Evolutionary conservation across 1,284 basidiomycete genomes (phyloP).

Genomic region (Lentinula novae-zelandiae): DNA sequence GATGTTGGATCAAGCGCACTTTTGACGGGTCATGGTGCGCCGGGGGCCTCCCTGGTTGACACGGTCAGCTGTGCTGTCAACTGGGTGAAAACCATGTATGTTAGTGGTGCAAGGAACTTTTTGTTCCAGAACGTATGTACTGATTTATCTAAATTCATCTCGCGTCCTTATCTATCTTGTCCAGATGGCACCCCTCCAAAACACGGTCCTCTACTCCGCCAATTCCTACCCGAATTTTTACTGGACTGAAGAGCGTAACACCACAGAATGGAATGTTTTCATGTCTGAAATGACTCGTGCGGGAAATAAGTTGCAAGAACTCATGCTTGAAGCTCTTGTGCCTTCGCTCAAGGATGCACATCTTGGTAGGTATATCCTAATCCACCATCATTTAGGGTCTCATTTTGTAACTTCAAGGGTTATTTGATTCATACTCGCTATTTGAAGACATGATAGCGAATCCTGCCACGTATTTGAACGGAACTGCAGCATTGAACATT

Average conservation of each 20-base stretch:
- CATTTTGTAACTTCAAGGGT: conserved; percentile 24
- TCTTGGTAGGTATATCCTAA: conserved; percentile 23
- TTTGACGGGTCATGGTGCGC: conserved; percentile 29
- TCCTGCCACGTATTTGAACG: conserved; percentile 51
- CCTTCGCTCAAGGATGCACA: conserved; percentile 30
- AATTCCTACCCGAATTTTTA: conserved; percentile 39
- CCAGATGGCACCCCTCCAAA: conserved; percentile 47
- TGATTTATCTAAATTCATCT: not conserved
- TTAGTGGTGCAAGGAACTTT: conserved; percentile 40
- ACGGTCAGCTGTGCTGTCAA: conserved; percentile 38
- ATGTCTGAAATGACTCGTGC: conserved; percentile 41
- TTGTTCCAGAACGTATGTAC: conserved; percentile 41
- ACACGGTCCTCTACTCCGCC: conserved; percentile 36
- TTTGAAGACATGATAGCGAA: conserved; percentile 51
- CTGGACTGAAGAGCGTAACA: conserved; percentile 41
- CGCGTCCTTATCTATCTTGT: not conserved
- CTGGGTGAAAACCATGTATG: conserved; percentile 39
- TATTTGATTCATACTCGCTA: conserved; percentile 51
- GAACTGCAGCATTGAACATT: conserved; percentile 53
- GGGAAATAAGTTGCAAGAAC: conserved; percentile 38
- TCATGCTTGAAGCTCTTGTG: conserved; percentile 38
- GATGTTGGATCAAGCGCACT: conserved; percentile 38
- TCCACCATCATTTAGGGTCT: not conserved
- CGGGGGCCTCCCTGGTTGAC: conserved; percentile 34
- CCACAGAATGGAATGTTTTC: conserved; percentile 46